Percentiles rank a stretch among this genome's conserved stretches.
Conservation (phyloP, 2,329 filamentous ascomycete genomes). For the Capronia coronata region DNA sequence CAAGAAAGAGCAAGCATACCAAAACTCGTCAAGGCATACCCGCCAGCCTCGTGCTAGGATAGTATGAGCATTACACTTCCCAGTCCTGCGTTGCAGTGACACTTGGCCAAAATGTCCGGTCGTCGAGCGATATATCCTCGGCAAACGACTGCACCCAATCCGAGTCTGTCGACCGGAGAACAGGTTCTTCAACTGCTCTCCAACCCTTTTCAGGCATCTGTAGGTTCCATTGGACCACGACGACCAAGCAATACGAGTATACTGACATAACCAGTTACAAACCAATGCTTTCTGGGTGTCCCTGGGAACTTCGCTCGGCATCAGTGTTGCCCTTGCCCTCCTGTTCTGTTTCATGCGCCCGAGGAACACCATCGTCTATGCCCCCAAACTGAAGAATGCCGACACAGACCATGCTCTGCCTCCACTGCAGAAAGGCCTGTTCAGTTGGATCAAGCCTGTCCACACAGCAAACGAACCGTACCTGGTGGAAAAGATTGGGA, state of each 20-base stretch:
- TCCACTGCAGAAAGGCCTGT: constrained; percentile 74
- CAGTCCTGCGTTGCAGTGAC: constrained; percentile 5
- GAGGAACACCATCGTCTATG: constrained; percentile 87
- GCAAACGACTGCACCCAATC: constrained; percentile 14
- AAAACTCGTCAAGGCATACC: background rate
- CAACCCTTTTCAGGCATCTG: constrained; percentile 41
- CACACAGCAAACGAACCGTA: constrained; percentile 70
- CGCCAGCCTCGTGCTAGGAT: background rate
- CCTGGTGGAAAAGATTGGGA: constrained; percentile 72
- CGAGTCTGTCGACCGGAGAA: constrained; percentile 28
- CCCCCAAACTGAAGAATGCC: constrained; percentile 85
- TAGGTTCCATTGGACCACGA: constrained; percentile 28
- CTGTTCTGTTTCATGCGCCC: constrained; percentile 85
- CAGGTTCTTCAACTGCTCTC: constrained; percentile 41
- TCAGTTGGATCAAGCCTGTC: constrained; percentile 78
- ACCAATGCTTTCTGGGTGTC: constrained; percentile 67
- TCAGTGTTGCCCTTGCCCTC: constrained; percentile 67
- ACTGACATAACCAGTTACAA: constrained; percentile 42
- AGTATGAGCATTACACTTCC: background rate
- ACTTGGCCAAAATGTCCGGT: constrained; percentile 16
- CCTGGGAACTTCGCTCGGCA: constrained; percentile 68
- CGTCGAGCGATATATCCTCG: constrained; percentile 10
- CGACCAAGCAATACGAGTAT: background rate
- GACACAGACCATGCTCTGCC: constrained; percentile 87
- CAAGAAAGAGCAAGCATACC: background rate